These are phyloP conservation scores for Dendrocalamus sinicus DNA, from an alignment of 176 grass and related monocot species.

Conservation along the genomic window DNA sequence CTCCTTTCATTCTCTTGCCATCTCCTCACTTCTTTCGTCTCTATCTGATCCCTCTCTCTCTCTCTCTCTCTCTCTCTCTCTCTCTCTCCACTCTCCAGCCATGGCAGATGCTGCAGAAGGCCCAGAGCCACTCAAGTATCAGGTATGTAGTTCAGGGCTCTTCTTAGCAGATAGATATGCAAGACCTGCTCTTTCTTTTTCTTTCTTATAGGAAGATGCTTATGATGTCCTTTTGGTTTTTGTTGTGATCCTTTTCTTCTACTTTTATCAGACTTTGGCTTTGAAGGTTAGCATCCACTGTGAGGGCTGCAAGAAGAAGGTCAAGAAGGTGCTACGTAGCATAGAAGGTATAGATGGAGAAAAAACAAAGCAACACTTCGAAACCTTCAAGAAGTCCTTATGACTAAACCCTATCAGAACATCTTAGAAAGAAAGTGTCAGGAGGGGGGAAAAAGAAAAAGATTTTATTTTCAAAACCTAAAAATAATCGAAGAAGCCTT, in stretches of 20 bases:
- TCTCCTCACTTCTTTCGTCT: slow-evolving; percentile 33
- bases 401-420: background rate
- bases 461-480: background rate
- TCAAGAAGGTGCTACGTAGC: slow-evolving; percentile 91
- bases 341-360: slow-evolving; percentile 71
- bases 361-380: background rate
- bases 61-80: background rate
- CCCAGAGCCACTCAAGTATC: slow-evolving; percentile 71
- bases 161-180: slow-evolving; percentile 11
- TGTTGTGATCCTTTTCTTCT: background rate
- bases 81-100: slow-evolving; percentile 1
- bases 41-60: background rate
- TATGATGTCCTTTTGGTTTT: slow-evolving; percentile 13
- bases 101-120: slow-evolving; percentile 75
- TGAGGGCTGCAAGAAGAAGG: slow-evolving; percentile 97
- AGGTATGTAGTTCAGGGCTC: slow-evolving; percentile 51
- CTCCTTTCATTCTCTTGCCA: slow-evolving; percentile 11
- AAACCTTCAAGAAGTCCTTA: background rate
- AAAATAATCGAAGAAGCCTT: background rate
- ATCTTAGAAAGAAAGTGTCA: background rate
- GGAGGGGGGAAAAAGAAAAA: background rate
- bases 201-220: slow-evolving; percentile 25
- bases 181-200: background rate
- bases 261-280: slow-evolving; percentile 54
- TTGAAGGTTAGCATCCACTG: slow-evolving; percentile 98